These are phyloP conservation scores for Candida sphagnicola DNA, from an alignment of 805 yeast genomes.

Conservation along the genomic window DNA sequence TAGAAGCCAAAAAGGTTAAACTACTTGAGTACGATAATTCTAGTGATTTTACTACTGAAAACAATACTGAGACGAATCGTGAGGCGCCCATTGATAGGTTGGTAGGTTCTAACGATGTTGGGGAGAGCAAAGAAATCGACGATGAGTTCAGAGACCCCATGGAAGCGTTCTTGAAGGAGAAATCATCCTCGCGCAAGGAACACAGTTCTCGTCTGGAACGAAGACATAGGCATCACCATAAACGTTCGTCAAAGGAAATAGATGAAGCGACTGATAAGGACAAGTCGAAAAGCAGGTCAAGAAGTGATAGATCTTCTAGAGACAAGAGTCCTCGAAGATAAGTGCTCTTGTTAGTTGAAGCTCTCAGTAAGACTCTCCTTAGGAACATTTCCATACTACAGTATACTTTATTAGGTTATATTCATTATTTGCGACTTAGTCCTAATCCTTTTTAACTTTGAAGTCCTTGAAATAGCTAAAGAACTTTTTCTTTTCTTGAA, in stretches of 20 bases:
- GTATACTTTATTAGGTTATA: too few relatives aligned
- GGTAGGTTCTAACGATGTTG: background rate
- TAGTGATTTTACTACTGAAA: conserved; percentile 2
- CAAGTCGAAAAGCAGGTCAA: conserved; percentile 3
- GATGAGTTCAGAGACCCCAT: conserved; percentile 18
- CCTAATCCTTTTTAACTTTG: conserved; percentile 4
- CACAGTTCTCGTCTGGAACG: background rate
- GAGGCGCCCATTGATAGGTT: conserved; percentile 29
- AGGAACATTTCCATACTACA: too few relatives aligned
- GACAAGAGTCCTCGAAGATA: background rate
- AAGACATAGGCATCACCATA: background rate
- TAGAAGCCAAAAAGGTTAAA: background rate
- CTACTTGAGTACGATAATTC: conserved; percentile 5
- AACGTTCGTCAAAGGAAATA: too few relatives aligned
- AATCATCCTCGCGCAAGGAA: conserved; percentile 1
- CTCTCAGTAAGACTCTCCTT: background rate
- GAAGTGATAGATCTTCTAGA: background rate
- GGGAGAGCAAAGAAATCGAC: conserved; percentile 28
- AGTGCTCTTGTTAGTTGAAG: background rate
- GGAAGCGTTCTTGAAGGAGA: conserved; percentile 11
- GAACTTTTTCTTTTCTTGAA: conserved; percentile 28
- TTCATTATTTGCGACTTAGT: too few relatives aligned
- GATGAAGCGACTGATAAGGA: too few relatives aligned
- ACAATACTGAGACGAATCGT: conserved; percentile 24
- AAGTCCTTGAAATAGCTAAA: conserved; percentile 16